Conservation (phyloP, 1,284 basidiomycete genomes). For the Ustilago nuda region DNA sequence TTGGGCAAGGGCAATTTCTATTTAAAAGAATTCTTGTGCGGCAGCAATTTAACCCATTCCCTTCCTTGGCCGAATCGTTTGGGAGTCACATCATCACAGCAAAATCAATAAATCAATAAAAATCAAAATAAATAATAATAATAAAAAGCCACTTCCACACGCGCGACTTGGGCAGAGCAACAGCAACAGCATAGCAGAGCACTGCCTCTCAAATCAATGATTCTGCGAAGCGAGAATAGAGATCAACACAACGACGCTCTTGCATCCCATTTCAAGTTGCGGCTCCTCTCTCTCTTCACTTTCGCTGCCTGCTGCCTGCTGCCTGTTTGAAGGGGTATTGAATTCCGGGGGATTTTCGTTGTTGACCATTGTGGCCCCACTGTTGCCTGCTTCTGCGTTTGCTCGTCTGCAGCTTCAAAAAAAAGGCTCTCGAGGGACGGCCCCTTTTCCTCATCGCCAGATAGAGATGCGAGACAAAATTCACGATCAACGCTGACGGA, state of each 20-base stretch:
- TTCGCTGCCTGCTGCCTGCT: neutral
- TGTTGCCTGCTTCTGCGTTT: neutral
- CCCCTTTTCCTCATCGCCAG: neutral
- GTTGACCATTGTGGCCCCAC: constrained; percentile 11
- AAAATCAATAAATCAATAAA: neutral
- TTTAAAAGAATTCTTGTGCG: constrained; percentile 4
- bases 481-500: constrained; percentile 11
- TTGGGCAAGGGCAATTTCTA: neutral
- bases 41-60: neutral
- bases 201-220: neutral
- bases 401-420: neutral
- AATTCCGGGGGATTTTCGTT: constrained; percentile 5
- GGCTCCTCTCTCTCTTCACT: neutral
- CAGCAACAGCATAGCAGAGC: neutral
- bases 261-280: constrained; percentile 7
- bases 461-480: neutral
- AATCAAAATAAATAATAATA: neutral
- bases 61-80: neutral
- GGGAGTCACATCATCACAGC: neutral
- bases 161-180: neutral
- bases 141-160: neutral
- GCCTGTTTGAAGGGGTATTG: neutral
- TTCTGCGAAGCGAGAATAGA: neutral
- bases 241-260: constrained; percentile 1
- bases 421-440: neutral